Percentiles rank a stretch among this genome's conserved stretches.
Conservation (phyloP, 2,329 filamentous ascomycete genomes). For the Colletotrichum navitas region DNA sequence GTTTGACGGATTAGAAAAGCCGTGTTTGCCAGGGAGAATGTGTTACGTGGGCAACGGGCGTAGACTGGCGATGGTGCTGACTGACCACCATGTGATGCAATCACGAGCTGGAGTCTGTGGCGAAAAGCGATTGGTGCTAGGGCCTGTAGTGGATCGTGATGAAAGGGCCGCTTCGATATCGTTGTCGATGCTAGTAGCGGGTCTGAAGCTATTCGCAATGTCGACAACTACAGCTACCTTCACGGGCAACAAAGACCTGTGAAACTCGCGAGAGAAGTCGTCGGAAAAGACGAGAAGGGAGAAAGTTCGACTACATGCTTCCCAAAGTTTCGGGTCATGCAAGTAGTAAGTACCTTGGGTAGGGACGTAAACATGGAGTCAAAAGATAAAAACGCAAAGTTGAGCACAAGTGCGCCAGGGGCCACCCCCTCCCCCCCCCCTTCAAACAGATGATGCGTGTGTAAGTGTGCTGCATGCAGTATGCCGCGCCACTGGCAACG, state of each 20-base stretch:
- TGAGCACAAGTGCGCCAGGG: slow-evolving; percentile 8
- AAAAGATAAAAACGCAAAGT: neutral
- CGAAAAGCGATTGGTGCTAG: neutral
- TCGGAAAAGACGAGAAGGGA: neutral
- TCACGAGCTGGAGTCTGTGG: neutral
- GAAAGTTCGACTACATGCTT: neutral
- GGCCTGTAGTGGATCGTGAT: neutral
- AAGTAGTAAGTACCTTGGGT: neutral
- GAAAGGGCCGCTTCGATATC: neutral
- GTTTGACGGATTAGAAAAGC: neutral
- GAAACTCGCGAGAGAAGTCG: neutral
- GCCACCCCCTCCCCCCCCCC: no score
- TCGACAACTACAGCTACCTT: no score
- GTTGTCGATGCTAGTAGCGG: neutral
- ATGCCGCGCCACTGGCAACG: neutral
- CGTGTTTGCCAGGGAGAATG: neutral
- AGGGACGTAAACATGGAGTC: no score
- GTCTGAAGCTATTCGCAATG: neutral
- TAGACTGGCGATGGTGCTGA: neutral
- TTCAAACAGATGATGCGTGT: no score
- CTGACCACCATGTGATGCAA: neutral
- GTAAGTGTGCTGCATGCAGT: neutral
- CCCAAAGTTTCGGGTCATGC: neutral
- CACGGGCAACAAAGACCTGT: no score
- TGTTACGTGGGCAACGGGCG: neutral